A percentile compares a stretch with the other conserved stretches of the same genome.
Conservation (phyloP, 1,284 basidiomycete genomes). For the Trichosporon inkin region DNA sequence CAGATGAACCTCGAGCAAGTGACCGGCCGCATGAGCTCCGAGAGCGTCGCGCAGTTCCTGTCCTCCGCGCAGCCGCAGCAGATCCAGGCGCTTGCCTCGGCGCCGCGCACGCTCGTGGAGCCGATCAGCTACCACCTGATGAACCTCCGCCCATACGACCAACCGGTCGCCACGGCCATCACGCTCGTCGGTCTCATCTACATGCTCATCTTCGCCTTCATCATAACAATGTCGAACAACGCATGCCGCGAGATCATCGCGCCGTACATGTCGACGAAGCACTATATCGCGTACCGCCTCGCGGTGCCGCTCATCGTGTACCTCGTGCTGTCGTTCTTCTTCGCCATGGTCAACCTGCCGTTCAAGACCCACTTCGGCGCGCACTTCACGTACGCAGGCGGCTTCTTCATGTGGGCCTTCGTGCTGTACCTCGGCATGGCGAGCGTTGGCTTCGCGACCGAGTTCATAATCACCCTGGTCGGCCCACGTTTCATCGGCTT, state of each 20-base stretch:
- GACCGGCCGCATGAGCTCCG: slow-evolving; percentile 29
- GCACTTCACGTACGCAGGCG: slow-evolving; percentile 52
- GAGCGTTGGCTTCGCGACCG: slow-evolving; percentile 57
- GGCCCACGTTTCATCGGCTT: slow-evolving; percentile 46
- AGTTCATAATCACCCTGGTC: slow-evolving; percentile 51
- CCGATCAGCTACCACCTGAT: slow-evolving; percentile 56
- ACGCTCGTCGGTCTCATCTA: slow-evolving; percentile 67
- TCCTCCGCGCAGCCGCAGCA: slow-evolving; percentile 41
- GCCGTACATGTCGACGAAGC: slow-evolving; percentile 55
- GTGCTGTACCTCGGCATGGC: slow-evolving; percentile 57
- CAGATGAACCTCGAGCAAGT: slow-evolving; percentile 30
- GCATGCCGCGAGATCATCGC: slow-evolving; percentile 51
- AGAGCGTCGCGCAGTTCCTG: slow-evolving; percentile 35
- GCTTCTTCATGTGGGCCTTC: slow-evolving; percentile 74
- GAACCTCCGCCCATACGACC: slow-evolving; percentile 63
- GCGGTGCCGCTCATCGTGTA: slow-evolving; percentile 58
- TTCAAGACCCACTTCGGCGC: slow-evolving; percentile 57
- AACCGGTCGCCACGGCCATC: slow-evolving; percentile 66
- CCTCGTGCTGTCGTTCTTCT: slow-evolving; percentile 61
- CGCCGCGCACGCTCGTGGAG: slow-evolving; percentile 59
- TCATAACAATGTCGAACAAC: slow-evolving; percentile 52
- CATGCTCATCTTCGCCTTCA: slow-evolving; percentile 56
- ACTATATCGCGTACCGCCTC: slow-evolving; percentile 59
- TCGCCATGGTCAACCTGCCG: slow-evolving; percentile 60
- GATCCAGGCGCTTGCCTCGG: slow-evolving; percentile 54